Evolutionary conservation across 1,139 yeast species (phyloP), one percentile per base, ranked within the genome.

Genomic region (Zygosaccharomyces pseudobailii): DNA sequence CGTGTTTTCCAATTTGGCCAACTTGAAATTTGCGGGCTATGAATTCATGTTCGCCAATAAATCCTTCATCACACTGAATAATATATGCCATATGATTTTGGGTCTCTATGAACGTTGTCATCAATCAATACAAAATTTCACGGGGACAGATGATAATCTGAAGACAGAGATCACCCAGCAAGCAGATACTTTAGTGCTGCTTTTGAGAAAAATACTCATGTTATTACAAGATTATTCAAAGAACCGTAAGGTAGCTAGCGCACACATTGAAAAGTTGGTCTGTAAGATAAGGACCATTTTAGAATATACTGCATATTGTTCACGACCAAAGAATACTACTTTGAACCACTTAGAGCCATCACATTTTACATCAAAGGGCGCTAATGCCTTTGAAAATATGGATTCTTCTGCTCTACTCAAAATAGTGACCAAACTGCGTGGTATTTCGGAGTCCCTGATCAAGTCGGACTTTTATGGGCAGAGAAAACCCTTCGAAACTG

Each of bases 1-100:
- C 46, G 52, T 61, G n/a, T 62, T 62, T 46, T 62, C 67, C 6
- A 62, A 61, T 31, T 47, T 62, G 25, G 66, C 67, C 13, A 60
- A 59, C 39, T 48, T 57, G 37, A 61, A 55, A 40, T 58, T 61
- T 48, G 62, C 63, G 6, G 67, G 66, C 36, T 55, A 58, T 51
- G 66, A 62, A 49, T 62, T 59, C 36, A 45, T 61, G 20, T 62
- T 57, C 36, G 52, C 56, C 10, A 59, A 55, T 31, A 54, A 54
- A 40, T 54, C 62, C n/a, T 61, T 61, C 34, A 44, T 43, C 10
- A 48, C 58, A 17, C 43, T 62, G 25, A 48, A 55, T 30, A 54
- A 50, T 22, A 46, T 60, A 4, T 53, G 57, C 43, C 57, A 54
- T 27, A 55, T 61, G 54, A 41, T 59, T 4, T 50, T 62, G 17